Conservation (phyloP, 2,329 filamentous ascomycete genomes). For the Aspergillus japonicus region DNA sequence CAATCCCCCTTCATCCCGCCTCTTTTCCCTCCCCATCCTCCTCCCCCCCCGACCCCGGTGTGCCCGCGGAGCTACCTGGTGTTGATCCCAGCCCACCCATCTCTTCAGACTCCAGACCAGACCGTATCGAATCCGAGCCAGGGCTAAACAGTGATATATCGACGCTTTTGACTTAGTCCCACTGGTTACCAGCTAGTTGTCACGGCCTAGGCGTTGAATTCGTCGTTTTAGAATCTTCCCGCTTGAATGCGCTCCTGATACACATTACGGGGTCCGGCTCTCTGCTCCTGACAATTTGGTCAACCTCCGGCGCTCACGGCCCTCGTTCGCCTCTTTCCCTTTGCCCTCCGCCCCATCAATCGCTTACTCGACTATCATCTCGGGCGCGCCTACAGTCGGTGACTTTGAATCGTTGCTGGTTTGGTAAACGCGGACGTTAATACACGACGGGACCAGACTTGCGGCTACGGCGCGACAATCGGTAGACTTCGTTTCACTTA, state of each 20-base stretch:
- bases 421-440: not conserved
- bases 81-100: not conserved
- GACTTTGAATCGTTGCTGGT: not conserved
- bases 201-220: not conserved
- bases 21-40: not conserved
- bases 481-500: not conserved
- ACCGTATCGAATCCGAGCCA: not conserved
- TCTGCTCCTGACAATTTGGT: not conserved
- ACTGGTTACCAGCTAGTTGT: not conserved
- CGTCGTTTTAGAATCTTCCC: not conserved
- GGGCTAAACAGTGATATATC: not conserved
- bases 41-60: not conserved
- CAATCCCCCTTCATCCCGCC: not conserved
- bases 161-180: not conserved
- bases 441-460: not conserved
- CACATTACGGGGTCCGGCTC: not conserved
- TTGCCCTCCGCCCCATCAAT: not conserved
- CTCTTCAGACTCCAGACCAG: too few species aligned
- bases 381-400: not conserved
- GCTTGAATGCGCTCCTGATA: constrained; percentile 4
- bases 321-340: not conserved
- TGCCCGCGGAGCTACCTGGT: not conserved
- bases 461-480: constrained; percentile 1
- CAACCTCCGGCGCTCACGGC: not conserved
- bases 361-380: not conserved